Percentiles rank a stretch among this genome's conserved stretches.
Evolutionary conservation across 352 stramenopile species (phyloP).

Genomic region (Thraustochytrium striatum): DNA sequence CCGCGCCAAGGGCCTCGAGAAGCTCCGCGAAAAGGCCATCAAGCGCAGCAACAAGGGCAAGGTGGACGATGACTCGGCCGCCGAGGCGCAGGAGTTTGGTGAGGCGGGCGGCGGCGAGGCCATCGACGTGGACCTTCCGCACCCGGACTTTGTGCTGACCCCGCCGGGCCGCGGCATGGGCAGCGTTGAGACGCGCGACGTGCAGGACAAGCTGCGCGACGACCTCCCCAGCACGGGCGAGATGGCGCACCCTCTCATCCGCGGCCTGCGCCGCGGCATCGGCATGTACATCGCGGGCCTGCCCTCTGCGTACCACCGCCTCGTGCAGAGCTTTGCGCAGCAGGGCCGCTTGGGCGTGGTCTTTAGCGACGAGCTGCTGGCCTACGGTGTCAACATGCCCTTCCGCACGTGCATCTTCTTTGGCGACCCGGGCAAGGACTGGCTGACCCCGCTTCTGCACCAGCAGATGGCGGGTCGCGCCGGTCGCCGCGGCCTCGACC

Average conservation of each 20-base stretch:
- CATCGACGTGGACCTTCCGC: constrained; percentile 91
- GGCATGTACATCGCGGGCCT: constrained; percentile 94
- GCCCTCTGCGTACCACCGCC: constrained; percentile 85
- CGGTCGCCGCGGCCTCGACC: constrained; percentile 92
- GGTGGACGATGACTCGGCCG: constrained; percentile 78
- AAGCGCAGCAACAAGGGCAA: constrained; percentile 84
- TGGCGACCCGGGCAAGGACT: constrained; percentile 86
- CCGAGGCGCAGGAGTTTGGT: constrained; percentile 75
- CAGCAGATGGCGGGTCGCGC: constrained; percentile 98
- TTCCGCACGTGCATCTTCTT: constrained; percentile 97
- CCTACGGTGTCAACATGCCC: constrained; percentile 99
- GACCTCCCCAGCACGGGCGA: constrained; percentile 54
- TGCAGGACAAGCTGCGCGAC: constrained; percentile 69
- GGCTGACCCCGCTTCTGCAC: constrained; percentile 92
- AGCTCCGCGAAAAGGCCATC: constrained; percentile 63
- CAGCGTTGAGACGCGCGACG: constrained; percentile 79
- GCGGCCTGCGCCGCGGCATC: constrained; percentile 88
- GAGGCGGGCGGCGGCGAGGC: constrained; percentile 89
- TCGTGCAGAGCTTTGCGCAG: constrained; percentile 93
- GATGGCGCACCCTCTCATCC: constrained; percentile 64
- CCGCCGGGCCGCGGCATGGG: constrained; percentile 84
- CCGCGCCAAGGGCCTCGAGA: constrained; percentile 61
- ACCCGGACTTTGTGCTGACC: constrained; percentile 95
- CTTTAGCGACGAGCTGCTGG: constrained; percentile 94
- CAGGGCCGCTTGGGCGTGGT: constrained; percentile 93